A percentile compares a stretch with the other conserved stretches of the same genome.
Evolutionary conservation across 2,329 filamentous ascomycete species (phyloP).

Genomic region (Mariannaea elegans): DNA sequence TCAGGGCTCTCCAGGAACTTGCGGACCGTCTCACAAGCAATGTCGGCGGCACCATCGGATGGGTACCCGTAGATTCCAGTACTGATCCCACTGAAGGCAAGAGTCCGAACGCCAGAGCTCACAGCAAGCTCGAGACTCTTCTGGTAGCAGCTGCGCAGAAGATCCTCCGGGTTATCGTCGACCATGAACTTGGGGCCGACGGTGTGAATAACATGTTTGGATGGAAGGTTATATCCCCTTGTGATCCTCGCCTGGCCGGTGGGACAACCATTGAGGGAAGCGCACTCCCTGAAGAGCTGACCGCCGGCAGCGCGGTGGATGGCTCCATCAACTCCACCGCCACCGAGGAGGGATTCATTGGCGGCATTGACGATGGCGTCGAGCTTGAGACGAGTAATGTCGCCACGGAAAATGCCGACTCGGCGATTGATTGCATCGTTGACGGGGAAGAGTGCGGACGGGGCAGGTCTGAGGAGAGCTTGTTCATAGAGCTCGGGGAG

Average conservation of each 20-base stretch:
- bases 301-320: constrained; percentile 87
- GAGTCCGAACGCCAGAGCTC: constrained; percentile 68
- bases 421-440: constrained; percentile 72
- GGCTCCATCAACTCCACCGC: constrained; percentile 89
- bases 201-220: constrained; percentile 84
- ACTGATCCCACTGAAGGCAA: constrained; percentile 87
- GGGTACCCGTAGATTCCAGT: constrained; percentile 94
- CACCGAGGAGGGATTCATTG: constrained; percentile 79
- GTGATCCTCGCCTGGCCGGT: constrained; percentile 89
- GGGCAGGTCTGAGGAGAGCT: constrained; percentile 19
- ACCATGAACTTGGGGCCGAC: constrained; percentile 82
- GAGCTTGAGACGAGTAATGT: constrained; percentile 82
- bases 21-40: constrained; percentile 70
- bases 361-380: constrained; percentile 95
- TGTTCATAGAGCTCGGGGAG: constrained; percentile 69
- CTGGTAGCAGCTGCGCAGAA: constrained; percentile 73
- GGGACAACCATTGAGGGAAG: constrained; percentile 73
- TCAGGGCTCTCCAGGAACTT: constrained; percentile 60
- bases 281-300: constrained; percentile 74
- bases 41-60: constrained; percentile 73
- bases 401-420: constrained; percentile 75
- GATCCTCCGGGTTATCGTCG: constrained; percentile 51
- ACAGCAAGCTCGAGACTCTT: constrained; percentile 78
- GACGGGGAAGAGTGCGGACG: constrained; percentile 39
- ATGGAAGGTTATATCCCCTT: constrained; percentile 77